Percentiles rank a stretch among this genome's conserved stretches.
phyloP scores from a whole-genome alignment of 2,329 filamentous ascomycete genomes.

The Ascochyta lentis region DNA sequence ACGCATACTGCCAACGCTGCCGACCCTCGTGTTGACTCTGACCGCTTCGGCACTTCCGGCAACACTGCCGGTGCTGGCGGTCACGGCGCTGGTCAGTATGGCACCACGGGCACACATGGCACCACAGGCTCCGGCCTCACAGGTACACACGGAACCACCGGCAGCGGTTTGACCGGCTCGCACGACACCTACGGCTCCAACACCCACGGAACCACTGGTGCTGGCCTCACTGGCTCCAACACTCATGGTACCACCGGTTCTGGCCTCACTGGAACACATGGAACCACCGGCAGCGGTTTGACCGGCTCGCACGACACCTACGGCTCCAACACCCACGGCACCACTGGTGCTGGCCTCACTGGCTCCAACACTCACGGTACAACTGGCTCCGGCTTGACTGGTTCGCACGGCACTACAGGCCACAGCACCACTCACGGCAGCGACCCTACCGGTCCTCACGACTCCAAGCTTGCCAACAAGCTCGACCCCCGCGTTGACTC shows the following conservation, averaged over 20 bases:
- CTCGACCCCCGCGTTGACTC: conserved; percentile 32
- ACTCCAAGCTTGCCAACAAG: conserved; percentile 23
- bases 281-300: conserved; percentile 13
- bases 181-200: conserved; percentile 10
- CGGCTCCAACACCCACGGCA: conserved; percentile 15
- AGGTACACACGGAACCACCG: conserved; percentile 26
- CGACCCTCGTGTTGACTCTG: conserved; percentile 41
- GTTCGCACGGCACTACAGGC: conserved; percentile 10
- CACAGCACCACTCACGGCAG: conserved; percentile 15
- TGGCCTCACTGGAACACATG: conserved; percentile 25
- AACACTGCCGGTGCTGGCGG: conserved; percentile 30
- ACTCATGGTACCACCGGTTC: conserved; percentile 21
- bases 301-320: conserved; percentile 15
- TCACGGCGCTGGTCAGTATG: conserved; percentile 30
- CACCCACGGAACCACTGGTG: conserved; percentile 22
- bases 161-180: conserved; percentile 8
- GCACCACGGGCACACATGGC: conserved; percentile 19
- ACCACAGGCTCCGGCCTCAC: conserved; percentile 12
- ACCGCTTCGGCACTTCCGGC: conserved; percentile 22
- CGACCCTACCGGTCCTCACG: conserved; percentile 28
- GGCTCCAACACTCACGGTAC: conserved; percentile 14
- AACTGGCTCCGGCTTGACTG: conserved; percentile 7
- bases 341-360: conserved; percentile 16
- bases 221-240: conserved; percentile 3
- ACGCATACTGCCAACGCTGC: conserved; percentile 36